Evolutionary conservation across 345 rosid species (phyloP).

Genomic region (Erodium maritimum): DNA sequence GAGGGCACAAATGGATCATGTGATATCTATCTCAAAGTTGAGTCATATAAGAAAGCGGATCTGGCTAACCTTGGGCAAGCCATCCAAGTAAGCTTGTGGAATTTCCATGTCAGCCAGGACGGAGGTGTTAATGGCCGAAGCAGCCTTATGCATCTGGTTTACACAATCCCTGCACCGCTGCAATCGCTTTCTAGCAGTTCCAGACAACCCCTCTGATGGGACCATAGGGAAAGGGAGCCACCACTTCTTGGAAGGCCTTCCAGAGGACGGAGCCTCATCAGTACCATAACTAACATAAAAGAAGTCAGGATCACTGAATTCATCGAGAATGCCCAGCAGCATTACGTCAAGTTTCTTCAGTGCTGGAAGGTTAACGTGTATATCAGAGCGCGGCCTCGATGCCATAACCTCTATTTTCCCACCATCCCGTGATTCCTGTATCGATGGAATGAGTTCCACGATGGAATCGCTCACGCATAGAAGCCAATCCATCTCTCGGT

Average conservation of each 20-base stretch:
- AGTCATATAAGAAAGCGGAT: no score
- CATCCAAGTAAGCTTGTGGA: conserved; percentile 33
- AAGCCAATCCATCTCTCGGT: conserved; percentile 83
- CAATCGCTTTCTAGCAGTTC: conserved; percentile 31
- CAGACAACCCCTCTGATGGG: conserved; percentile 33
- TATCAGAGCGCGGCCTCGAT: conserved; percentile 36
- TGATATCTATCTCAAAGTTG: no score
- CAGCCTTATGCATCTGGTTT: conserved; percentile 45
- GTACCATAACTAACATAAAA: conserved; percentile 39
- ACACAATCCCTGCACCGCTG: conserved; percentile 43
- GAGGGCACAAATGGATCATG: no score
- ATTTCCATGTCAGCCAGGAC: conserved; percentile 52
- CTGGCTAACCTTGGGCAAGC: conserved; percentile 36
- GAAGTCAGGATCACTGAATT: conserved; percentile 32
- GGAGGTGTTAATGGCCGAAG: conserved; percentile 43
- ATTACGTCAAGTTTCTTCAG: conserved; percentile 46
- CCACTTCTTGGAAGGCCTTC: conserved; percentile 44
- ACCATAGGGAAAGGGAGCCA: conserved; percentile 52
- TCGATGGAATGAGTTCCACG: conserved; percentile 53
- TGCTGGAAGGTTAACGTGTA: conserved; percentile 44
- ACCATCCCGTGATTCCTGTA: conserved; percentile 50
- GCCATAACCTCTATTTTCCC: conserved; percentile 51
- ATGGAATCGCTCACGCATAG: conserved; percentile 76
- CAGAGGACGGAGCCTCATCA: conserved; percentile 13
- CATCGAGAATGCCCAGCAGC: conserved; percentile 41